phyloP scores from a whole-genome alignment of 148 eudicot species.

The Rhododendron ferrugineum region DNA sequence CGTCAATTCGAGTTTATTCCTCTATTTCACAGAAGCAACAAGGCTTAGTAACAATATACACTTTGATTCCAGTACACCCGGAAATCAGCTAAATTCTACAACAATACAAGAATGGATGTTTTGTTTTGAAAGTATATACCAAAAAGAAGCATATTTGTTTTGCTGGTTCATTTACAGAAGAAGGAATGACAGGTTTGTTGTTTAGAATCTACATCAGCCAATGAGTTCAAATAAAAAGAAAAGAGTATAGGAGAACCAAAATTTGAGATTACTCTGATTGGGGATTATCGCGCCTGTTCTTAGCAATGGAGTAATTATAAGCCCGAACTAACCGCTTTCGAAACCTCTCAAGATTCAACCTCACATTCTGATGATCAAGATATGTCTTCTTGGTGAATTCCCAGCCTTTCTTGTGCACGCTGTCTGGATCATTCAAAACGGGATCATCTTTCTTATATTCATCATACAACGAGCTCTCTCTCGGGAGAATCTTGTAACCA shows the following conservation, averaged over 20 bases:
- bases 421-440: slow-evolving; percentile 53
- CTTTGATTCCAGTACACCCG: neutral
- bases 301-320: slow-evolving; percentile 41
- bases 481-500: slow-evolving; percentile 59
- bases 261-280: slow-evolving; percentile 16
- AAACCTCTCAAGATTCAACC: slow-evolving; percentile 61
- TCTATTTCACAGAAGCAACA: neutral
- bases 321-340: slow-evolving; percentile 62
- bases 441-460: slow-evolving; percentile 54
- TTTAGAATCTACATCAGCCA: neutral
- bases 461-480: slow-evolving; percentile 76
- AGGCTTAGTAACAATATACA: neutral
- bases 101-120: neutral
- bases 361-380: slow-evolving; percentile 74
- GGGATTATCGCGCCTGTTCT: slow-evolving; percentile 6
- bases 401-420: slow-evolving; percentile 69
- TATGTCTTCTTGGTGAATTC: slow-evolving; percentile 78
- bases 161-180: neutral
- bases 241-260: neutral
- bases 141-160: neutral
- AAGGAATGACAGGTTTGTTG: neutral
- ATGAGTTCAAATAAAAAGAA: slow-evolving; percentile 36
- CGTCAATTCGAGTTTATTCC: neutral
- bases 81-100: neutral
- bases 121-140: neutral